Evolutionary conservation across 371 early-diverging fungal species (phyloP), one percentile per base, ranked within the genome.

Genomic region (Actinomortierella wolfii): DNA sequence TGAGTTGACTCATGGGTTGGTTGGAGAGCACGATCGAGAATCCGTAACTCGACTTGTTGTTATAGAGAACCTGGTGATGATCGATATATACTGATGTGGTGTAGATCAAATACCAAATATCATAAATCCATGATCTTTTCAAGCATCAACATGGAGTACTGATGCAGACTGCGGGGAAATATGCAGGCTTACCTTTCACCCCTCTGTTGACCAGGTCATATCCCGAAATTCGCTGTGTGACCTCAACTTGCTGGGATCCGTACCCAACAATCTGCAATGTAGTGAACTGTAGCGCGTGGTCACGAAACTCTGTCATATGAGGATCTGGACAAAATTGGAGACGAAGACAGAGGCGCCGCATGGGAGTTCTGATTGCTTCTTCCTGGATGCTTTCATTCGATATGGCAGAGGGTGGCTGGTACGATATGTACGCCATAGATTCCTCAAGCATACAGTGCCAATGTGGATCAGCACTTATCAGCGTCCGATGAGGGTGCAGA

Each of bases 211-310:
- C 34, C 2, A 73, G 63, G 18, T 50, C 43, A 11, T 61, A 43
- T 1, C 74, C 74, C 13, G 43, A 41, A 20, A 73, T 67, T 40
- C 63, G 39, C 29, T 59, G 54, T 1, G 67, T 66, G 51, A 62
- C 21, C 41, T 73, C 74, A 3, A 73, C 74, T 13, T 63, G 67
- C 2, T 50, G 60, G 42, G 67, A 66, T 18, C 51, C 56, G 40
- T 73, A 73, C 17, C 60, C 59, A 18, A 73, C 56, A 28, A 73
- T 63, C 43, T 73, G 74, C 15, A 73, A 15, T n/a, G 63, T 59
- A n/a, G 49, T 50, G 26, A 73, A 25, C 29, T 53, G 45, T 14
- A 13, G 34, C 17, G 66, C 49, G 46, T 59, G 59, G 0, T 43
- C 29, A 15, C 55, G 62, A n/a, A 62, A 59, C 0, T 55, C 56